Evolutionary conservation across 75 land plant genomes (phyloP), one percentile per base, ranked within the genome.

Genomic region (Larix kaempferi): DNA sequence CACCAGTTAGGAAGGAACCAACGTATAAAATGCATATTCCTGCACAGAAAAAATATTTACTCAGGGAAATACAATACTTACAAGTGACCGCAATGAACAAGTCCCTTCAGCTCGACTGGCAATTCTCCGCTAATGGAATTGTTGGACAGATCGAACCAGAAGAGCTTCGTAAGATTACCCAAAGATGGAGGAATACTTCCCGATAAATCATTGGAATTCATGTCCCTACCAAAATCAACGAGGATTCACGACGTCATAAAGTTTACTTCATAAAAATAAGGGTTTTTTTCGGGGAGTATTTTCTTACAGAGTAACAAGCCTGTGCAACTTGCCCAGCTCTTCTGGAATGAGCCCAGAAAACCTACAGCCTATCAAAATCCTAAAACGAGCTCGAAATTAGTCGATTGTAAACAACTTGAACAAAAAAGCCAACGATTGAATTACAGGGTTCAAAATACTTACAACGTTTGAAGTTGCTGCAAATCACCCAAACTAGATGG

Each of bases 191-290:
- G 95, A 80, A 92, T 82, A 12, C 44, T 27, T 25, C 95, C 93
- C 19, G 79, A 83, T 57, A 92, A 82, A 71, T 90, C 84, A 78
- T 92, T 92, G 26, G 90, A 82, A 52, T 92, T 87, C 76, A 92
- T 76, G 17, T 88, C 91, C 80, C 94, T 92, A 84, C 35, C 21
- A 67, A 39, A 67, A 67, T 19, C 7, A 7, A 35, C 44, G 44
- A 8, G 19, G 11, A 15, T 17, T 67, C 71, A 67, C 3, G n/a
- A 16, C 7, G 39, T 19, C 44, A 39, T 67, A 17, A 21, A 2
- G 37, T 6, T 1, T 67, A 37, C 37, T 16, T 13, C 21, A 35
- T 67, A 1, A 17, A 3, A 39, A 8, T n/a, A 67, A 67, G 35
- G 35, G 0, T 17, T 19, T 6, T 39, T 2, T 0, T 6, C 6